Percentiles rank a stretch among this genome's conserved stretches.
Conservation (phyloP, 2,329 filamentous ascomycete genomes). For the Penicillium digitatum region DNA sequence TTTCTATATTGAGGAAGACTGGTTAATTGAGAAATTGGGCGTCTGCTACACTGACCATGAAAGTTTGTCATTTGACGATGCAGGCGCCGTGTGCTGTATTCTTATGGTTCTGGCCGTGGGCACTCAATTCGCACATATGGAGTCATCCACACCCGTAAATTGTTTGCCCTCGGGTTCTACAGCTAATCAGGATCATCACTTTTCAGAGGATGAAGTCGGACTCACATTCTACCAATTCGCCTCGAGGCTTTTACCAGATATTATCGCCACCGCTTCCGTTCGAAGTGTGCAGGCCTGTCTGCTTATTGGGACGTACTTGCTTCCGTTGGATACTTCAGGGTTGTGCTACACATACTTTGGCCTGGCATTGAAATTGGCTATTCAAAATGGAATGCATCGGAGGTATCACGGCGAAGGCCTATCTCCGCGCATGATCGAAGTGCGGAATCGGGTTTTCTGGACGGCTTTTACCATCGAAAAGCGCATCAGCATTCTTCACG, state of each 20-base stretch:
- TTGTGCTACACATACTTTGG: conserved; percentile 57
- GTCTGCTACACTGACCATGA: conserved; percentile 37
- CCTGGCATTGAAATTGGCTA: conserved; percentile 54
- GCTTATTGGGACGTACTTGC: conserved; percentile 53
- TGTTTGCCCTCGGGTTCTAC: conserved; percentile 25
- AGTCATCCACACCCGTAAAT: conserved; percentile 38
- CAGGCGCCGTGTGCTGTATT: conserved; percentile 41
- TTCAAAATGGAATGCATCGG: conserved; percentile 59
- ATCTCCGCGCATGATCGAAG: conserved; percentile 49
- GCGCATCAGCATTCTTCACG: conserved; percentile 55
- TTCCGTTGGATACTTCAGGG: conserved; percentile 55
- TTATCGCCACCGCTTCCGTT: conserved; percentile 54
- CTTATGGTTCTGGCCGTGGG: conserved; percentile 44
- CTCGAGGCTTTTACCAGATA: conserved; percentile 53
- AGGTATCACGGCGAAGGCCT: conserved; percentile 48
- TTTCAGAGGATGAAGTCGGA: conserved; percentile 53
- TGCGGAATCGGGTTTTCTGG: conserved; percentile 56
- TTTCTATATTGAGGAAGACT: conserved; percentile 43
- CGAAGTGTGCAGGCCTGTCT: conserved; percentile 58
- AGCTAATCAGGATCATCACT: conserved; percentile 32
- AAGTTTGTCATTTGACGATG: conserved; percentile 37
- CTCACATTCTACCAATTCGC: conserved; percentile 56
- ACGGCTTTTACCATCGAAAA: conserved; percentile 56
- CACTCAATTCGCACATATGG: conserved; percentile 45
- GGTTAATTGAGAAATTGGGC: conserved; percentile 40